Conservation (phyloP, 192 early-diverging fungal genomes). For the Entomortierella beljakovae region DNA sequence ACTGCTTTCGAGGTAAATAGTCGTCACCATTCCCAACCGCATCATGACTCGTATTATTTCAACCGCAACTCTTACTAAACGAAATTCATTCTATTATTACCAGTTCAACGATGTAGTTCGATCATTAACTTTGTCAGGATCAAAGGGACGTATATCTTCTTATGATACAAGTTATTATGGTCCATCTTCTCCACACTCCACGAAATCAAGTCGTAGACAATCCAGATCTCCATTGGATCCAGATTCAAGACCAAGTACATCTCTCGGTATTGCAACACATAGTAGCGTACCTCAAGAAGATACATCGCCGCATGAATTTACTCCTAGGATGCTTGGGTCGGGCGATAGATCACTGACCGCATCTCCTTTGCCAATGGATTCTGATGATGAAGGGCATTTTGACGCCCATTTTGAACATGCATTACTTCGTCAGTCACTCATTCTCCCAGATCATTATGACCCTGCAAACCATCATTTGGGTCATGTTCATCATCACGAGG, state of each 20-base stretch:
- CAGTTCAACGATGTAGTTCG: conserved; percentile 53
- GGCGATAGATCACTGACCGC: neutral
- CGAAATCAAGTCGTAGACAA: neutral
- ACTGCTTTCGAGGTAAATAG: conserved; percentile 64
- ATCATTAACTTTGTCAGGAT: conserved; percentile 41
- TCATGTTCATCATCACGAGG: conserved; percentile 7
- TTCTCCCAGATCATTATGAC: conserved; percentile 34
- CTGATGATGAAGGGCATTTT: neutral
- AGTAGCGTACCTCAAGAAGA: too few relatives aligned
- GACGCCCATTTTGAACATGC: conserved; percentile 14
- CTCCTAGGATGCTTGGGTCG: neutral
- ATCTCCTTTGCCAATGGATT: conserved; percentile 14
- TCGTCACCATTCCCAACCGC: neutral
- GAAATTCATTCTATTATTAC: conserved; percentile 1
- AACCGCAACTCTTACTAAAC: conserved; percentile 35
- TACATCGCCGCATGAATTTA: too few relatives aligned
- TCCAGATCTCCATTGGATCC: neutral
- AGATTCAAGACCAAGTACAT: too few relatives aligned
- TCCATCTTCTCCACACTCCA: conserved; percentile 16
- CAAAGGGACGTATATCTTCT: conserved; percentile 20
- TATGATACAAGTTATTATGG: conserved; percentile 53
- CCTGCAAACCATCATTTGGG: conserved; percentile 29
- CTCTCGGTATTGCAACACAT: too few relatives aligned
- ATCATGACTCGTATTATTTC: neutral
- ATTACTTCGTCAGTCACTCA: conserved; percentile 29